Evolutionary conservation across 805 yeast genomes (phyloP).

Genomic region (Saccharomycopsis fodiens): DNA sequence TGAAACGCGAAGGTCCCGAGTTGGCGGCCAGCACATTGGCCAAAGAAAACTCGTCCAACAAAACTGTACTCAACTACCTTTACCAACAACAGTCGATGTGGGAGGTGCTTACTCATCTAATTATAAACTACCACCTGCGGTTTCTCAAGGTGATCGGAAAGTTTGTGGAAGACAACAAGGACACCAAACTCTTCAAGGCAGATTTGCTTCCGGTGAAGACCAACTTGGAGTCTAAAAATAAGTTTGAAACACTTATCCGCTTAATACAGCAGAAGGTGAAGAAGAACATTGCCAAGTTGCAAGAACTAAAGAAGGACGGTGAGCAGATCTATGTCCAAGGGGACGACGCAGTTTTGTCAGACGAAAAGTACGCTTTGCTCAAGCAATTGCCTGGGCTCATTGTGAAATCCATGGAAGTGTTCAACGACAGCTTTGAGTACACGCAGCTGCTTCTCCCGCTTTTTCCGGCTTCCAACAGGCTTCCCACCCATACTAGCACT

Average conservation of each 20-base stretch:
- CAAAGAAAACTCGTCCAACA: neutral
- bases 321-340: neutral
- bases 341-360: slow-evolving; percentile 1
- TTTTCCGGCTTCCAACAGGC: slow-evolving; percentile 8
- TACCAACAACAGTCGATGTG: slow-evolving; percentile 16
- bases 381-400: slow-evolving; percentile 9
- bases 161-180: slow-evolving; percentile 17
- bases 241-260: slow-evolving; percentile 16
- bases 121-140: slow-evolving; percentile 17
- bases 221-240: slow-evolving; percentile 1
- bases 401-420: slow-evolving; percentile 8
- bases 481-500: neutral
- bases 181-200: slow-evolving; percentile 9
- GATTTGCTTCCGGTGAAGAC: slow-evolving; percentile 13
- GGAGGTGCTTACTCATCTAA: slow-evolving; percentile 5
- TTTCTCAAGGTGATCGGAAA: slow-evolving; percentile 13
- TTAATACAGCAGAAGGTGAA: slow-evolving; percentile 13
- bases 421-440: slow-evolving; percentile 16
- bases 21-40: neutral
- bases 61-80: slow-evolving; percentile 1
- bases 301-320: neutral
- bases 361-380: slow-evolving; percentile 4
- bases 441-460: slow-evolving; percentile 15
- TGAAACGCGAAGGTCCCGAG: too few species aligned
- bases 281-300: slow-evolving; percentile 13